Base-by-base conservation (phyloP, 1,139 yeast genomes). In the Casaregolazyma suthepensis region DNA sequence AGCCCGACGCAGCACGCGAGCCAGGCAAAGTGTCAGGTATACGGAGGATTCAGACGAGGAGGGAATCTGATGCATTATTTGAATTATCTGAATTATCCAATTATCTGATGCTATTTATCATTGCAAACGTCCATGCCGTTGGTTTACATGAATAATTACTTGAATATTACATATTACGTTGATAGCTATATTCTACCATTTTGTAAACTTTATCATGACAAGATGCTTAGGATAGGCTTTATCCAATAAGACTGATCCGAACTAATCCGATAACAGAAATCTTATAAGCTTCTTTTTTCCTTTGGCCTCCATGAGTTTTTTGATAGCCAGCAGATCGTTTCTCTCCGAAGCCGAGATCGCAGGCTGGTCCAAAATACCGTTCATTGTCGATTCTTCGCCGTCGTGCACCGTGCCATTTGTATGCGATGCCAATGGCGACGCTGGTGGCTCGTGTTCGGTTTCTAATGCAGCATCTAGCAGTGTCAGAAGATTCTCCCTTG, bases 261-360 rank as follows among this genome's bases (percentile, higher is more conserved):
- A 26, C 31, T 6, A 6, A 9, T 38, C 29, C 44, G 22, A 29
- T 13, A 46, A 44, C 6, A 59, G 52, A 66, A 87, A 87, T 46
- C 78, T 68, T 60, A 88, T 54, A 52, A 91, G 67, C 46, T 80
- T 79, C 3, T 83, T 87, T 60, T 78, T 79, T 1, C 96, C 96
- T 67, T 87, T 90, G 45, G 77, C 56, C 56, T 80, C 76, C 67
- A 91, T 77, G 54, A 90, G 71, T 59, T 74, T 73, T 63, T 82
- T 84, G 52, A 90, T 77, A 18, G 79, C 73, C 42, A 75, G 60
- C 37, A 88, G 70, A 53, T 51, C 46, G 13, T 22, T 35, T 17
- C 19, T 37, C 17, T 47, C 50, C 10, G 50, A 20, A 12, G 19
- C 18, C 4, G 26, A 31, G 5, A 38, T 2, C n/a, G 6, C 19